A percentile compares a stretch with the other conserved stretches of the same genome.
phyloP scores from a whole-genome alignment of 805 yeast species.

The Saturnispora ahearnii region DNA sequence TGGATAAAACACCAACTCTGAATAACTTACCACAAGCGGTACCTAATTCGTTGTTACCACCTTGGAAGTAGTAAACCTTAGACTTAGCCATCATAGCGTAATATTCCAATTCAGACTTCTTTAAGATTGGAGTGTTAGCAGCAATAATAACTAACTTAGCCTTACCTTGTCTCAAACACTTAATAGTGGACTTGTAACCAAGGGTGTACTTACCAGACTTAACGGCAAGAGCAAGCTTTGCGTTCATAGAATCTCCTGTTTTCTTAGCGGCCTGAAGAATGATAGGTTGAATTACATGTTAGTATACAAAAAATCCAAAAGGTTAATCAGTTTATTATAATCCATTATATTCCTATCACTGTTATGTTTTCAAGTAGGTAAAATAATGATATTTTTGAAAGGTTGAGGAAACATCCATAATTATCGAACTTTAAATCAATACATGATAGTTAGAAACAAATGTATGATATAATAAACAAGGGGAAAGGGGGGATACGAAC shows the following conservation, averaged over 20 bases:
- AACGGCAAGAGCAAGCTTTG: constrained; percentile 95
- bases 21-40: constrained; percentile 99
- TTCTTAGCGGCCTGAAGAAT: constrained; percentile 85
- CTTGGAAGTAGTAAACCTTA: constrained; percentile 96
- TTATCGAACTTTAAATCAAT: too few relatives aligned
- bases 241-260: constrained; percentile 89
- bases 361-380: too few relatives aligned
- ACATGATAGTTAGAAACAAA: too few relatives aligned
- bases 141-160: constrained; percentile 97
- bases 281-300: not conserved
- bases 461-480: too few relatives aligned
- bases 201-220: constrained; percentile 99
- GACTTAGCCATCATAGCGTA: constrained; percentile 99
- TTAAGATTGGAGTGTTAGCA: constrained; percentile 98
- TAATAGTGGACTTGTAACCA: constrained; percentile 98
- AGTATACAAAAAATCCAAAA: too few relatives aligned
- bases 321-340: too few relatives aligned
- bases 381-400: too few relatives aligned
- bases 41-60: constrained; percentile 99
- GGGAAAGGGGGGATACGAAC: constrained; percentile 52
- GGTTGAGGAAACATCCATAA: too few relatives aligned
- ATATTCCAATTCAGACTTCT: constrained; percentile 99
- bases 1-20: constrained; percentile 97
- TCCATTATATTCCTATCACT: too few relatives aligned
- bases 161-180: constrained; percentile 97